These are phyloP conservation scores for Phylloboletellus chloephorus DNA, from an alignment of 1,284 basidiomycete genomes.

Conservation along the genomic window DNA sequence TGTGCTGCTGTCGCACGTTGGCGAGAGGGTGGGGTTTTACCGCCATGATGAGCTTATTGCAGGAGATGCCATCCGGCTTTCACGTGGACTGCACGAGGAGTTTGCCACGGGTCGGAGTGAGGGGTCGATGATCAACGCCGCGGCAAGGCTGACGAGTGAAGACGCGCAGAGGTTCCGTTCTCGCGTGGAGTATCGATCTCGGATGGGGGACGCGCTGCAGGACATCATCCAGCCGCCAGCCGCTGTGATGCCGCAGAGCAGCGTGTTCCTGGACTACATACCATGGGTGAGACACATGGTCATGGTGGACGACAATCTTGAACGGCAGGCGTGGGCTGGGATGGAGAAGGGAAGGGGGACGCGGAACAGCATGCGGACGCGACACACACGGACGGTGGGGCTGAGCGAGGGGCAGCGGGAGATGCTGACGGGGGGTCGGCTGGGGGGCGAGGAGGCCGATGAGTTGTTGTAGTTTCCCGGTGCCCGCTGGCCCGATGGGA, in stretches of 20 bases:
- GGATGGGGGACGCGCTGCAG: slow-evolving; percentile 40
- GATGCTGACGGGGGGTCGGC: slow-evolving; percentile 28
- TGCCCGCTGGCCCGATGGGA: slow-evolving; percentile 3
- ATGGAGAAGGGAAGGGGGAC: slow-evolving; percentile 35
- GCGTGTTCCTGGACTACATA: slow-evolving; percentile 61
- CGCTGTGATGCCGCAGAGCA: slow-evolving; percentile 37
- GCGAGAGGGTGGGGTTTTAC: slow-evolving; percentile 27
- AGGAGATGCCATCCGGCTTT: slow-evolving; percentile 39
- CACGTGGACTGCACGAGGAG: slow-evolving; percentile 40
- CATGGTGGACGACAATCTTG: slow-evolving; percentile 55
- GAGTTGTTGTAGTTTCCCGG: slow-evolving; percentile 3
- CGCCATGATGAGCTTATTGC: slow-evolving; percentile 46
- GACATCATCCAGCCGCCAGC: slow-evolving; percentile 31
- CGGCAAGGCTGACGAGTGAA: slow-evolving; percentile 28
- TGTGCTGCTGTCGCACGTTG: slow-evolving; percentile 34
- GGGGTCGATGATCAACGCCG: slow-evolving; percentile 33
- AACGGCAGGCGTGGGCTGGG: slow-evolving; percentile 28
- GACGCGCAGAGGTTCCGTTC: slow-evolving; percentile 33
- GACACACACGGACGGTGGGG: slow-evolving; percentile 40
- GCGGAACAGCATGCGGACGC: slow-evolving; percentile 47
- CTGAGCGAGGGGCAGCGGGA: slow-evolving; percentile 36
- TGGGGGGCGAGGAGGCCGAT: slow-evolving; percentile 6
- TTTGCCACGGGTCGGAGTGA: slow-evolving; percentile 27
- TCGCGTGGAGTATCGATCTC: slow-evolving; percentile 41
- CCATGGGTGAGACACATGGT: slow-evolving; percentile 69